phyloP scores from a whole-genome alignment of 2,329 filamentous ascomycete species.

The Verticillium longisporum region DNA sequence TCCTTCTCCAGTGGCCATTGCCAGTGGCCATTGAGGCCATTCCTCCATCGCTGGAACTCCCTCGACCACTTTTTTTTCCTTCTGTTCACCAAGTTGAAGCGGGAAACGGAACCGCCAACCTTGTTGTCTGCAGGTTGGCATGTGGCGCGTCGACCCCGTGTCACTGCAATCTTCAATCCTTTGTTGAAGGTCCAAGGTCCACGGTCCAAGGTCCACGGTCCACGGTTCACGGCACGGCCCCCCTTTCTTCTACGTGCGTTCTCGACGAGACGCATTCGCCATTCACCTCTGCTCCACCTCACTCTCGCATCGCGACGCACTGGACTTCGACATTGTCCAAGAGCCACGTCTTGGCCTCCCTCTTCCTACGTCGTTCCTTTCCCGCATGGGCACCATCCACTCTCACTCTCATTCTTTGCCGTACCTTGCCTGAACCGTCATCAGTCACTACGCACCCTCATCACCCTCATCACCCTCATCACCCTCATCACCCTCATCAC shows the following conservation, averaged over 20 bases:
- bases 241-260: background rate
- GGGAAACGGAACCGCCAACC: background rate
- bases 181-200: too few species aligned
- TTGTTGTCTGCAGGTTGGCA: background rate
- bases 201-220: background rate
- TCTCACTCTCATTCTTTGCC: background rate
- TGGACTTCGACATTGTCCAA: background rate
- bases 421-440: background rate
- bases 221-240: too few species aligned
- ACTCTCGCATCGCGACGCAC: background rate
- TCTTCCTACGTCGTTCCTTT: background rate
- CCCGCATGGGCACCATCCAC: background rate
- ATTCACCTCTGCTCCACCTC: background rate
- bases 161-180: background rate
- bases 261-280: background rate
- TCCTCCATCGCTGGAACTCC: background rate
- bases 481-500: too few species aligned
- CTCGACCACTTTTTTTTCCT: background rate
- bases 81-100: too few species aligned
- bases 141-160: background rate
- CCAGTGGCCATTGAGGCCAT: background rate
- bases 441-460: too few species aligned
- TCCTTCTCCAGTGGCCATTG: background rate
- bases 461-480: too few species aligned
- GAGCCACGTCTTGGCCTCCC: background rate